Evolutionary conservation across 805 yeast genomes (phyloP), one percentile per base, ranked within the genome.

Genomic region (Cyberlindnera subsufficiens): DNA sequence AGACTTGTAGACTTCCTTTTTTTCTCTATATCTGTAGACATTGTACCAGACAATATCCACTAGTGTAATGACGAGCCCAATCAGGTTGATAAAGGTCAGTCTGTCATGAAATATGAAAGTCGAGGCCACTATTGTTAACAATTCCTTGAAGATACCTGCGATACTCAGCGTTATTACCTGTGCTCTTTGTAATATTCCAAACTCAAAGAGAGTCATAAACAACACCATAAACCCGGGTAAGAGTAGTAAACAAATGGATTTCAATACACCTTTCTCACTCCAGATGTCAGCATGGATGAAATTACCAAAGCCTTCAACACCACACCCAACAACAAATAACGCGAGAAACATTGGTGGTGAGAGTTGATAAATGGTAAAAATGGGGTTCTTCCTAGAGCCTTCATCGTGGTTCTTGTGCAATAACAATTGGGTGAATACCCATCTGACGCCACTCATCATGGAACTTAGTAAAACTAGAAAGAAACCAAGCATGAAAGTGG

Each of bases 81-180:
- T 42, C 38, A 78, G 65, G 63, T 93, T 93, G 42, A 86, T 61
- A 16, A 72, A 56, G 7, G 85, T 77, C 39, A 93, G 68, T 32
- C 63, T 61, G 61, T 93, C 99, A 33, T 83, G 82, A 61, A 88
- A 86, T 2, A 90, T 70, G 5, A 87, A 49, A 29, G 75, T 64
- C 44, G 91, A 78, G 1, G 82, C 72, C 29, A 75, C 54, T 32
- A 93, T 88, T 0, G 99, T 93, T 37, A 90, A 67, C 14, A 93
- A 69, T 61, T 93, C 99, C 59, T 93, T 93, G 60, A 91, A 86
- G 15, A 93, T 86, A 1, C 99, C 99, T 0, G 95, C 95, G 35
- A 93, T 78, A 6, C 95, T 82, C 27, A 93, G 65, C 0, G 99
- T 90, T 36, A 90, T 71, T 13, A 93, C 88, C 43, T 87, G 85